Percentiles rank a stretch among this genome's conserved stretches.
phyloP scores from a whole-genome alignment of 192 early-diverging fungal species.

The Umbelopsis ramanniana region DNA sequence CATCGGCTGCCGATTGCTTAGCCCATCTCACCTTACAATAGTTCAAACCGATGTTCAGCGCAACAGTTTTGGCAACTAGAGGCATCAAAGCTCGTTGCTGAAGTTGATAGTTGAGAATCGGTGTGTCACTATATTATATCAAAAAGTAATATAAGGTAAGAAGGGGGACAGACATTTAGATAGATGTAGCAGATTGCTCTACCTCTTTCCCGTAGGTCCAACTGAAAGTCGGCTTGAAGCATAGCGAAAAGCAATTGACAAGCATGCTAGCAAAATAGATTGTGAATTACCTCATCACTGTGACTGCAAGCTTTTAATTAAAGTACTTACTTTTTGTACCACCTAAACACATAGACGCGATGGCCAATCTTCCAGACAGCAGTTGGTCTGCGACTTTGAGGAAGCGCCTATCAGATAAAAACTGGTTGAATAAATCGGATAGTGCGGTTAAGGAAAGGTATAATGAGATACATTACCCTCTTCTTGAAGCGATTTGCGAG shows the following conservation, averaged over 20 bases:
- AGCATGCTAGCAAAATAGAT: slow-evolving; percentile 27
- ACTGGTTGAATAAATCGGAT: neutral
- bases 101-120: slow-evolving; percentile 77
- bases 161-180: neutral
- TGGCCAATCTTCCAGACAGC: slow-evolving; percentile 71
- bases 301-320: neutral
- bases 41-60: slow-evolving; percentile 78
- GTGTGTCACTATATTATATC: slow-evolving; percentile 54
- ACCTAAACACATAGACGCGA: slow-evolving; percentile 68
- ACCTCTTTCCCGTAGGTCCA: slow-evolving; percentile 75
- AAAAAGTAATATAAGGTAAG: too few relatives aligned
- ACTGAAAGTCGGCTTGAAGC: slow-evolving; percentile 71
- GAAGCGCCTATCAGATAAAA: slow-evolving; percentile 55
- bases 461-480: slow-evolving; percentile 38
- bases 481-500: slow-evolving; percentile 57
- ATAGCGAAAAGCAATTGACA: slow-evolving; percentile 74
- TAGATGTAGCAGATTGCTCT: neutral
- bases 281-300: neutral
- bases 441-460: neutral
- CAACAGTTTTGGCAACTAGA: slow-evolving; percentile 64
- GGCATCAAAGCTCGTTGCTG: slow-evolving; percentile 78
- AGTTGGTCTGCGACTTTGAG: slow-evolving; percentile 80
- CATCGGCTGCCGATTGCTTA: slow-evolving; percentile 48
- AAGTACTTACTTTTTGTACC: slow-evolving; percentile 62
- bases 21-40: slow-evolving; percentile 74